Percentiles rank a stretch among this genome's conserved stretches.
These are phyloP conservation scores for Beauveria asiatica DNA, from an alignment of 2,329 filamentous ascomycete genomes.

Conservation along the genomic window DNA sequence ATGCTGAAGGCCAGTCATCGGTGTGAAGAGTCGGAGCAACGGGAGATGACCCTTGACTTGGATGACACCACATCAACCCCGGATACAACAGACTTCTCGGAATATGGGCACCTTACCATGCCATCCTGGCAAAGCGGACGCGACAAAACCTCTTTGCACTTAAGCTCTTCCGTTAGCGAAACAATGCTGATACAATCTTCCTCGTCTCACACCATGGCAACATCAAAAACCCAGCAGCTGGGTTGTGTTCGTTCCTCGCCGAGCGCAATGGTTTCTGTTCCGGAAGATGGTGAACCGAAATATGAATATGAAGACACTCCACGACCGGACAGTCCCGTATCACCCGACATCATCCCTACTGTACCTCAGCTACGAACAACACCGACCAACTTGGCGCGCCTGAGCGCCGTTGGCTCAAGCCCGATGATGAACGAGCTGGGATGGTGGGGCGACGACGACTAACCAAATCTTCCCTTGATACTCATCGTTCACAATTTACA, in stretches of 20 bases:
- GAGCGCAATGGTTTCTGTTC: slow-evolving; percentile 10
- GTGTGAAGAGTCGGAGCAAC: slow-evolving; percentile 12
- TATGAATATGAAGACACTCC: slow-evolving; percentile 23
- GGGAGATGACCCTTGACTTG: slow-evolving; percentile 19
- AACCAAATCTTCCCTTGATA: slow-evolving; percentile 7
- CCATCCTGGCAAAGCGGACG: neutral
- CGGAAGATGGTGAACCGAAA: slow-evolving; percentile 12
- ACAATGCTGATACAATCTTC: neutral
- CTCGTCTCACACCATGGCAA: neutral
- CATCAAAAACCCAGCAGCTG: neutral
- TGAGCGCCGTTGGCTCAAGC: slow-evolving; percentile 31
- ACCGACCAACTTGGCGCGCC: slow-evolving; percentile 31
- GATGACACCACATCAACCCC: slow-evolving; percentile 26
- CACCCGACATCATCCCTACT: slow-evolving; percentile 23
- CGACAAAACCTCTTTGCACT: neutral
- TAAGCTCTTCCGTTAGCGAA: neutral
- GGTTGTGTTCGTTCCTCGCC: neutral
- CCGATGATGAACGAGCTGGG: slow-evolving; percentile 22
- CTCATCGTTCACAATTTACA: neutral
- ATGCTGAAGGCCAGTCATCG: slow-evolving; percentile 13
- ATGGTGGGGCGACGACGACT: slow-evolving; percentile 35
- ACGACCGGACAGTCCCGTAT: slow-evolving; percentile 34
- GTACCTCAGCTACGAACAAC: slow-evolving; percentile 17
- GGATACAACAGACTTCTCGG: slow-evolving; percentile 32
- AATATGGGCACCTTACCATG: slow-evolving; percentile 16